Evolutionary conservation across 371 early-diverging fungal species (phyloP).

Genomic region (Syncephalastrum racemosum): DNA sequence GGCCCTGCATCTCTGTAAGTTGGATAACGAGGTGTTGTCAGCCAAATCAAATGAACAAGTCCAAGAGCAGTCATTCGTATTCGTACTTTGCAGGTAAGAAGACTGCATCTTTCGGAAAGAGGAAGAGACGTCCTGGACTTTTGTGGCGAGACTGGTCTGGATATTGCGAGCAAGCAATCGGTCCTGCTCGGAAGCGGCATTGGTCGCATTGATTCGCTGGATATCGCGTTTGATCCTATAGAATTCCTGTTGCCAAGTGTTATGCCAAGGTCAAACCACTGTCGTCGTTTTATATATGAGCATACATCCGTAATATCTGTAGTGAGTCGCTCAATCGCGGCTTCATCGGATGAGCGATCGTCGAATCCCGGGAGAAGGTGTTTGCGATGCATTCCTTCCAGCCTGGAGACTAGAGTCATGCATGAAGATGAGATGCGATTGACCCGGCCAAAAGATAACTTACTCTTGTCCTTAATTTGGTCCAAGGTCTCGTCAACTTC

Average conservation of each 20-base stretch:
- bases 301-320: slow-evolving; percentile 79
- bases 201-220: slow-evolving; percentile 66
- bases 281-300: not conserved
- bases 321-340: slow-evolving; percentile 80
- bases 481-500: slow-evolving; percentile 70
- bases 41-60: not conserved
- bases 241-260: slow-evolving; percentile 86
- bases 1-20: slow-evolving; percentile 40
- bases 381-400: slow-evolving; percentile 88
- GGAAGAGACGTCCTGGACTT: slow-evolving; percentile 84
- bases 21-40: not conserved
- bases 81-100: slow-evolving; percentile 81
- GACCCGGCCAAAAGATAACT: slow-evolving; percentile 1
- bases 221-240: slow-evolving; percentile 79
- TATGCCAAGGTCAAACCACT: not conserved
- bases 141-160: slow-evolving; percentile 84
- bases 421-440: not conserved
- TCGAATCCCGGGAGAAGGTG: slow-evolving; percentile 94
- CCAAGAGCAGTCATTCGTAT: not conserved
- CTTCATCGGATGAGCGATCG: slow-evolving; percentile 83
- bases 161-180: slow-evolving; percentile 79
- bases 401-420: slow-evolving; percentile 60
- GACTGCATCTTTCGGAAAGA: slow-evolving; percentile 86
- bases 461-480: slow-evolving; percentile 66
- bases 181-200: slow-evolving; percentile 61